Conservation (phyloP, 1,284 basidiomycete species). For the Ceratobasidium sp. region DNA sequence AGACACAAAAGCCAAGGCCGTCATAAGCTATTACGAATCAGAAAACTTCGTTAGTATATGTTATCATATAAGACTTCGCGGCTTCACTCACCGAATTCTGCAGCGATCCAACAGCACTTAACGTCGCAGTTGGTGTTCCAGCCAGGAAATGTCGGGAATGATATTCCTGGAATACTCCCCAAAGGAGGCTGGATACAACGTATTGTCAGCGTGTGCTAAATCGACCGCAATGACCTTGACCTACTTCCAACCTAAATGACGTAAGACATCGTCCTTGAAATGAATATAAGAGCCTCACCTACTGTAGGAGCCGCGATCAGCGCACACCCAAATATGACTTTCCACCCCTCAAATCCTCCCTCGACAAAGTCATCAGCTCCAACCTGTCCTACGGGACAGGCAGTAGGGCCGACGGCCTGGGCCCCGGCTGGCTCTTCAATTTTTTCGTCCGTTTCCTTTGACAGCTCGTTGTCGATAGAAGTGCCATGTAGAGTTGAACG, state of each 20-base stretch:
- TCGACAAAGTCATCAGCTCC: slow-evolving; percentile 30
- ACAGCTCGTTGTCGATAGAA: slow-evolving; percentile 7
- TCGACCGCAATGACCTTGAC: neutral
- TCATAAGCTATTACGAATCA: slow-evolving; percentile 15
- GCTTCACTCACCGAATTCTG: slow-evolving; percentile 44
- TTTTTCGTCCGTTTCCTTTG: slow-evolving; percentile 8
- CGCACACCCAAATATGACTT: slow-evolving; percentile 33
- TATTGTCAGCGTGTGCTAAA: neutral
- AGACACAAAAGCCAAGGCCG: slow-evolving; percentile 10
- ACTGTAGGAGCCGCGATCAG: slow-evolving; percentile 26
- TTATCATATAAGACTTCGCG: neutral
- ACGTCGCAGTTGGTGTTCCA: slow-evolving; percentile 43
- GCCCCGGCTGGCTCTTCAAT: slow-evolving; percentile 5
- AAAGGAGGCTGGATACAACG: slow-evolving; percentile 33
- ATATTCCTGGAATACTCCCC: slow-evolving; percentile 51
- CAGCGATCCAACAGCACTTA: slow-evolving; percentile 48
- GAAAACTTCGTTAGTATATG: neutral
- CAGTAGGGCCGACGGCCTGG: slow-evolving; percentile 1
- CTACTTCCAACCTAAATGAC: slow-evolving; percentile 20
- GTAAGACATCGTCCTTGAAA: neutral
- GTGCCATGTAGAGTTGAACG: slow-evolving; percentile 21
- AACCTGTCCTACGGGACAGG: slow-evolving; percentile 11
- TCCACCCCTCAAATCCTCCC: slow-evolving; percentile 40
- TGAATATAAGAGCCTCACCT: slow-evolving; percentile 1
- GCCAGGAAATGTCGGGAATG: slow-evolving; percentile 48